Evolutionary conservation across 2,329 filamentous ascomycete species (phyloP).

Genomic region (Niveomyces coronatus): DNA sequence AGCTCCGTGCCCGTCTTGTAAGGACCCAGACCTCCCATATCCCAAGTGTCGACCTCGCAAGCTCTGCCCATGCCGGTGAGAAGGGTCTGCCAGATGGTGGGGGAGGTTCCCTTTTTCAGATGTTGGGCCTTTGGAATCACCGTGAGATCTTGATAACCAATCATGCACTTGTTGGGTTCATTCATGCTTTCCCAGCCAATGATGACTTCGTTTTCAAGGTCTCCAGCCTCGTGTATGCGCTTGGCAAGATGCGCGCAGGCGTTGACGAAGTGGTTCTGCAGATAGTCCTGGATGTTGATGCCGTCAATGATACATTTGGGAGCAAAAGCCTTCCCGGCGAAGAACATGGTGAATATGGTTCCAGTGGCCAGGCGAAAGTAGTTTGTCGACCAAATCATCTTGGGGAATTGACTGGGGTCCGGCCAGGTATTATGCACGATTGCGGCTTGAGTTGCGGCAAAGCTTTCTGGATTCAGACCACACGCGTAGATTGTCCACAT

Average conservation of each 20-base stretch:
- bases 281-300: conserved; percentile 90
- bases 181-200: conserved; percentile 97
- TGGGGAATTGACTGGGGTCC: conserved; percentile 76
- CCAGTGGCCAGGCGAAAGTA: conserved; percentile 80
- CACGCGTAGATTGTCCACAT: conserved; percentile 97
- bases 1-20: conserved; percentile 77
- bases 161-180: conserved; percentile 82
- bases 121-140: conserved; percentile 79
- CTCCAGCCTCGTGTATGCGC: conserved; percentile 81
- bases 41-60: conserved; percentile 84
- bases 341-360: conserved; percentile 91
- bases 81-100: conserved; percentile 89
- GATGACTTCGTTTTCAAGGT: conserved; percentile 75
- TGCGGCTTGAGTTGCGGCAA: conserved; percentile 79
- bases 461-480: conserved; percentile 77
- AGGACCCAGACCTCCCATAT: conserved; percentile 85
- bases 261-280: conserved; percentile 75
- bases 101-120: conserved; percentile 83
- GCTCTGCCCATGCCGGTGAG: conserved; percentile 84
- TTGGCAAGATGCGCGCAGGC: conserved; percentile 74
- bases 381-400: conserved; percentile 99
- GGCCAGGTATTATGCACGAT: conserved; percentile 92
- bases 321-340: conserved; percentile 80
- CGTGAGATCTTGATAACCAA: conserved; percentile 73
- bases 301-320: conserved; percentile 94